Conservation (phyloP, 2,329 filamentous ascomycete genomes). For the Ceratocystiopsis sp. region DNA sequence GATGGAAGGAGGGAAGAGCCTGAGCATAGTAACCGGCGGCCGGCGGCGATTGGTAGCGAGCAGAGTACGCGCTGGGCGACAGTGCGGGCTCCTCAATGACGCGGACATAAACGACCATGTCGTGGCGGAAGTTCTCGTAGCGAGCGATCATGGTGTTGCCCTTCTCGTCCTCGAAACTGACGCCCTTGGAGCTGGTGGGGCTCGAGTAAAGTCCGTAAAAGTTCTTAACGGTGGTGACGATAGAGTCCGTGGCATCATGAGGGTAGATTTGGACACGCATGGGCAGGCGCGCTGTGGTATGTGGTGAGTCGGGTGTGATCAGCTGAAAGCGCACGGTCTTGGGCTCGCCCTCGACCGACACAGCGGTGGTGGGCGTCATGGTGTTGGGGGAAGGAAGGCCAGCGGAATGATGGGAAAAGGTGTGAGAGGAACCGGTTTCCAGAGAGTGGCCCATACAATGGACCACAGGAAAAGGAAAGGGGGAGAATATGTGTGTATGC, state of each 20-base stretch:
- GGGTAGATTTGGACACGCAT: slow-evolving; percentile 83
- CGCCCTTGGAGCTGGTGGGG: slow-evolving; percentile 50
- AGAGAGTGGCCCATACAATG: too few species aligned
- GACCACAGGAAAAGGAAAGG: too few species aligned
- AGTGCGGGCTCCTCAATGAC: slow-evolving; percentile 48
- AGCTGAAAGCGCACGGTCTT: slow-evolving; percentile 72
- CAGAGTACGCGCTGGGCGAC: slow-evolving; percentile 23
- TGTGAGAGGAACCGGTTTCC: too few species aligned
- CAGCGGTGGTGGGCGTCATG: slow-evolving; percentile 12
- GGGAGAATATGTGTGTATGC: too few species aligned
- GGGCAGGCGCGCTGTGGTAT: slow-evolving; percentile 59
- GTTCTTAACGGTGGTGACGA: slow-evolving; percentile 96
- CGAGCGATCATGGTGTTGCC: slow-evolving; percentile 85
- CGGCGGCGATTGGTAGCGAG: slow-evolving; percentile 6
- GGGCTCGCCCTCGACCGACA: slow-evolving; percentile 25
- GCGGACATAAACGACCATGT: slow-evolving; percentile 87
- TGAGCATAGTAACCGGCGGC: not conserved
- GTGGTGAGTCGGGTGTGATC: slow-evolving; percentile 48
- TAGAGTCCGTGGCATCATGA: slow-evolving; percentile 93
- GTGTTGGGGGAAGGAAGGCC: not conserved
- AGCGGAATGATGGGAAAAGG: not conserved
- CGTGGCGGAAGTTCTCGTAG: slow-evolving; percentile 87
- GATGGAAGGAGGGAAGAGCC: not conserved
- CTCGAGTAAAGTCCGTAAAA: slow-evolving; percentile 92
- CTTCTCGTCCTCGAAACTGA: slow-evolving; percentile 86